Conservation (phyloP, 202 grass and related monocot genomes). For the Elaeis oleifera region DNA sequence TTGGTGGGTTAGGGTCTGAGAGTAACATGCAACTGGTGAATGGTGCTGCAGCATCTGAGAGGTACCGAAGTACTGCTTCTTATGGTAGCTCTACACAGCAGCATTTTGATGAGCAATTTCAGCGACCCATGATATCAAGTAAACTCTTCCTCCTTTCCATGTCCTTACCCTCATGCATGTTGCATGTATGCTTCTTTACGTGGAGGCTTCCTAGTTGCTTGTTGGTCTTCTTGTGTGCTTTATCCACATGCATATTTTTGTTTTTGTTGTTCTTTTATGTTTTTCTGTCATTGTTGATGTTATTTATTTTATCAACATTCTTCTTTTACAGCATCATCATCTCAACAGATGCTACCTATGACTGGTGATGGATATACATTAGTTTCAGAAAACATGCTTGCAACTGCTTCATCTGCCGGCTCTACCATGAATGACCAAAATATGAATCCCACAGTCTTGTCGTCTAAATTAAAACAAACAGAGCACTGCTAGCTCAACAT, state of each 20-base stretch:
- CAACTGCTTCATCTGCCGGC: constrained; percentile 54
- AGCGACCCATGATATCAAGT: constrained; percentile 73
- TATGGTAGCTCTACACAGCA: constrained; percentile 76
- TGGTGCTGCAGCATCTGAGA: constrained; percentile 47
- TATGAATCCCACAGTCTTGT: constrained; percentile 51
- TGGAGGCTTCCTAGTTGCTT: no score
- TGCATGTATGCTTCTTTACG: no score
- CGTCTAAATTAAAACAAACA: constrained; percentile 56
- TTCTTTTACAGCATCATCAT: constrained; percentile 32
- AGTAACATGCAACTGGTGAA: constrained; percentile 60
- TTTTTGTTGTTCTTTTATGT: no score
- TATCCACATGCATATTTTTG: no score
- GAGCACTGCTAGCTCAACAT: constrained; percentile 52
- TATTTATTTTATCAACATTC: no score
- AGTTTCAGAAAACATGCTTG: constrained; percentile 59
- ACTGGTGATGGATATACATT: constrained; percentile 24
- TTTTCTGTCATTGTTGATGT: not conserved
- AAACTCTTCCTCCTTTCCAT: constrained; percentile 18
- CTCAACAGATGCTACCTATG: constrained; percentile 27
- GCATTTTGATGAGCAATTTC: constrained; percentile 53
- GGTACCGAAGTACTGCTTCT: constrained; percentile 51
- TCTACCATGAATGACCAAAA: constrained; percentile 44
- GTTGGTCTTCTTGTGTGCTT: no score
- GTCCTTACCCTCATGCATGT: no score
- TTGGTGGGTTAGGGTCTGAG: constrained; percentile 65